Evolutionary conservation across 768 basidiomycete genomes (phyloP), one percentile per base, ranked within the genome.

Genomic region (Lactarius hengduanensis): DNA sequence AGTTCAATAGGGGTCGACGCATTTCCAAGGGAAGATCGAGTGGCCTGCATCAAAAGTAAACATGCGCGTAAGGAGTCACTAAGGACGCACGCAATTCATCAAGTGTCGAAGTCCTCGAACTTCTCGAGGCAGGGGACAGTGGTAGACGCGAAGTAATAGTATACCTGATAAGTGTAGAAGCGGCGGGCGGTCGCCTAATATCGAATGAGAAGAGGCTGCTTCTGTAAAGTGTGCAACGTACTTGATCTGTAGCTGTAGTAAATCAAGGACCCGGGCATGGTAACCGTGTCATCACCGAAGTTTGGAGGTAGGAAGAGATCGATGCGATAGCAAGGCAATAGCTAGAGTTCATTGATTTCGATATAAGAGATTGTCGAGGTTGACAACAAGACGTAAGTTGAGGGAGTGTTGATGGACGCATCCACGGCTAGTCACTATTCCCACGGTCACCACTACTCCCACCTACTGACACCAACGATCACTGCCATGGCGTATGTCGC

Each of bases 401-500:
- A 28, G 28, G 26, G 26, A 1, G 26, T 26, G 26, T 26, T 26
- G 26, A 26, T 1, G 26, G 26, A 26, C 26, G 26, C 26, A 26
- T 26, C 26, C 26, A 26, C 26, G 28, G 28, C 28, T 0, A 7
- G 6, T 30, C 32, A 1, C 32, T 7, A 32, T 34, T 62, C 65
- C 61, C 65, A 62, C 65, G 56, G 28, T 16, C 50, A 53, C 50
- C 50, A 53, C 50, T 13, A 13, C 50, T 28, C n/a, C 4, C 11
- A 36, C 26, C 26, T 26, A 26, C 26, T 26, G 26, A 26, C 26
- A 26, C 26, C 34, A 54, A 57, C 47, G 4, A 18, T 64, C 36
- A 20, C 28, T 61, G 40, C 3, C 22, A 89, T 90, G 89, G 86
- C 88, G 61, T 90, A 90, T 73, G 86, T 90, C 57, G 80, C 86